These are phyloP conservation scores for Trypanosoma melophagium DNA, from an alignment of 208 protist species.

Conservation along the genomic window DNA sequence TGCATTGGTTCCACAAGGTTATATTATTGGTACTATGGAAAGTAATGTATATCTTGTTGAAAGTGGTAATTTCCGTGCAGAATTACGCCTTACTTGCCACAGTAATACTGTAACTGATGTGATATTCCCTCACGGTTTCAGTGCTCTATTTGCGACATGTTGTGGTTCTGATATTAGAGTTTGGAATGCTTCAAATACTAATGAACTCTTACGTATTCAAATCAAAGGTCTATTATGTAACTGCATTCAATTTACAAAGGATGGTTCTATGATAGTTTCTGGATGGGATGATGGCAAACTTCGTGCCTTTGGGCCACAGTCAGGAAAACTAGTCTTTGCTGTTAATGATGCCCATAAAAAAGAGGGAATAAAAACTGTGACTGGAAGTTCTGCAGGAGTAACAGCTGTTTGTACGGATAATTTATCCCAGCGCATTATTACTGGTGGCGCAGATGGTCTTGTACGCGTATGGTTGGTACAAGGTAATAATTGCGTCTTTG, in stretches of 20 bases:
- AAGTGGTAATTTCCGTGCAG: slow-evolving; percentile 79
- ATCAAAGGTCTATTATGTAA: slow-evolving; percentile 92
- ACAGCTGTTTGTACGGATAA: slow-evolving; percentile 88
- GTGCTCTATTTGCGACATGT: slow-evolving; percentile 95
- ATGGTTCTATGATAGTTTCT: slow-evolving; percentile 92
- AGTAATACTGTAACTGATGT: slow-evolving; percentile 92
- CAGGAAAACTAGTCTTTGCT: slow-evolving; percentile 94
- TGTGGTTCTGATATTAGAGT: slow-evolving; percentile 93
- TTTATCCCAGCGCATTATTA: slow-evolving; percentile 71
- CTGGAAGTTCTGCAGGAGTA: slow-evolving; percentile 63
- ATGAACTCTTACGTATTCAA: slow-evolving; percentile 94
- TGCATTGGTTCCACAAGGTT: slow-evolving; percentile 68
- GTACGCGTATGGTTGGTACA: slow-evolving; percentile 90
- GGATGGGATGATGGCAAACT: slow-evolving; percentile 95
- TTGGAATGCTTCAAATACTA: slow-evolving; percentile 91
- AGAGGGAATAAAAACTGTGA: slow-evolving; percentile 65
- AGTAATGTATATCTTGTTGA: slow-evolving; percentile 94
- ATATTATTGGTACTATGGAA: slow-evolving; percentile 85
- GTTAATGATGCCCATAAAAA: slow-evolving; percentile 95
- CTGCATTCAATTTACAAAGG: slow-evolving; percentile 90
- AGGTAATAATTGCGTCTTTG: slow-evolving; percentile 77
- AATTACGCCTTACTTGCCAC: slow-evolving; percentile 95
- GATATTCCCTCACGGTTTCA: slow-evolving; percentile 89
- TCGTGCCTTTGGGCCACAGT: slow-evolving; percentile 94
- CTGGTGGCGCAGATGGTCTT: slow-evolving; percentile 92